Evolutionary conservation across 2,329 filamentous ascomycete genomes (phyloP).

Genomic region (Corynespora cassiicola): DNA sequence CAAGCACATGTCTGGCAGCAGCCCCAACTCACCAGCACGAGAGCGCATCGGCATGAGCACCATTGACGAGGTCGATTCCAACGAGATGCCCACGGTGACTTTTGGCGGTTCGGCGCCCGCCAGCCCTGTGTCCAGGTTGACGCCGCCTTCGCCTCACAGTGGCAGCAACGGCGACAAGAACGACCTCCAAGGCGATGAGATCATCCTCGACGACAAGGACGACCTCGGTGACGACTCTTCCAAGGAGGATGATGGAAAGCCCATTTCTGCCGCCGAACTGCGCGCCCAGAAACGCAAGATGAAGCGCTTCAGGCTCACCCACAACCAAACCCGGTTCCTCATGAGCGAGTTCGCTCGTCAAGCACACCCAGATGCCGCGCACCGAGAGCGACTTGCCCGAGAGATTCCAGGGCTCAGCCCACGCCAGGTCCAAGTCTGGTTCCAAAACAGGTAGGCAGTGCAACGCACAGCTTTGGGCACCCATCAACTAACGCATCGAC

Average conservation of each 20-base stretch:
- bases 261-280: slow-evolving; percentile 55
- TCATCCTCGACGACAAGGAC: slow-evolving; percentile 48
- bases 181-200: slow-evolving; percentile 47
- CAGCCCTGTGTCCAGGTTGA: slow-evolving; percentile 53
- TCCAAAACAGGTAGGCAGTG: slow-evolving; percentile 83
- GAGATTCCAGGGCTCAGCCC: slow-evolving; percentile 93
- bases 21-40: slow-evolving; percentile 34
- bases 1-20: slow-evolving; percentile 36
- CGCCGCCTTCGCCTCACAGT: slow-evolving; percentile 51
- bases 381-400: slow-evolving; percentile 82
- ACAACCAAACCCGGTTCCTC: slow-evolving; percentile 95
- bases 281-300: slow-evolving; percentile 60
- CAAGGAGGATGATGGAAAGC: slow-evolving; percentile 42
- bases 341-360: slow-evolving; percentile 98
- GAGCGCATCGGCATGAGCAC: slow-evolving; percentile 37
- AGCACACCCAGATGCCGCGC: slow-evolving; percentile 89
- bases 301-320: slow-evolving; percentile 88
- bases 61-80: slow-evolving; percentile 43
- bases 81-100: slow-evolving; percentile 41
- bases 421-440: slow-evolving; percentile 96
- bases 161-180: slow-evolving; percentile 41
- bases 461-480: not conserved
- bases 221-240: slow-evolving; percentile 33
- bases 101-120: slow-evolving; percentile 54
- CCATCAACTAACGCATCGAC: slow-evolving; percentile 17